A percentile compares a stretch with the other conserved stretches of the same genome.
Conservation (phyloP, 345 rosid species). For the Populus alba region DNA sequence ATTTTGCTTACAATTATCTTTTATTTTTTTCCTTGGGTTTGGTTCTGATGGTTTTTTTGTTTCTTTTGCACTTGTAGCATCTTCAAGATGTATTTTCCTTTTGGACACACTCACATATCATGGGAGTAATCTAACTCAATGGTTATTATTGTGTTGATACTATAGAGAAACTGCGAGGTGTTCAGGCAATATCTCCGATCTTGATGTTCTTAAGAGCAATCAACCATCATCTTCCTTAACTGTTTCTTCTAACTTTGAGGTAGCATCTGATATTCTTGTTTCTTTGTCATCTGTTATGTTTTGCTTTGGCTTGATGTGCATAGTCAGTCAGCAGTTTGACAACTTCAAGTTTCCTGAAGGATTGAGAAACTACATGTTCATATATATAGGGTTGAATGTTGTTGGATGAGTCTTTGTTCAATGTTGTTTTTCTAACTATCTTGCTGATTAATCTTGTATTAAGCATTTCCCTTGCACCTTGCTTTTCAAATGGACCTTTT, state of each 20-base stretch:
- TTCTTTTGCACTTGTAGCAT: neutral
- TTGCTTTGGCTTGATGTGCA: neutral
- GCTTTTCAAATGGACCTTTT: neutral
- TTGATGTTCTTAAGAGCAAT: conserved; percentile 50
- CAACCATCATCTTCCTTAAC: conserved; percentile 50
- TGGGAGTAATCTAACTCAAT: conserved; percentile 9
- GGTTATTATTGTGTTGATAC: conserved; percentile 17
- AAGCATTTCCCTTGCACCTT: neutral
- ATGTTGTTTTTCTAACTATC: neutral
- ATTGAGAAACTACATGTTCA: neutral
- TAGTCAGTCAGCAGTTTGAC: neutral
- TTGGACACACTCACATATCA: neutral
- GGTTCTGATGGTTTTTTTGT: neutral
- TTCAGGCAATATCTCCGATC: conserved; percentile 36
- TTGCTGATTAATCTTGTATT: neutral
- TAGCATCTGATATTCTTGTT: conserved; percentile 17
- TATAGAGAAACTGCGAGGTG: conserved; percentile 61
- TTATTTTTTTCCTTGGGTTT: no score
- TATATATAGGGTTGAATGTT: neutral
- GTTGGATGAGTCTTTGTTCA: neutral
- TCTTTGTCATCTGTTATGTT: neutral
- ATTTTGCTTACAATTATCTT: no score
- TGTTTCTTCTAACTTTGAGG: conserved; percentile 83
- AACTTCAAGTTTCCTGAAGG: neutral
- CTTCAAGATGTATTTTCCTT: conserved; percentile 2